Conservation (phyloP, 345 rosid species). For the Hevea brasiliensis region DNA sequence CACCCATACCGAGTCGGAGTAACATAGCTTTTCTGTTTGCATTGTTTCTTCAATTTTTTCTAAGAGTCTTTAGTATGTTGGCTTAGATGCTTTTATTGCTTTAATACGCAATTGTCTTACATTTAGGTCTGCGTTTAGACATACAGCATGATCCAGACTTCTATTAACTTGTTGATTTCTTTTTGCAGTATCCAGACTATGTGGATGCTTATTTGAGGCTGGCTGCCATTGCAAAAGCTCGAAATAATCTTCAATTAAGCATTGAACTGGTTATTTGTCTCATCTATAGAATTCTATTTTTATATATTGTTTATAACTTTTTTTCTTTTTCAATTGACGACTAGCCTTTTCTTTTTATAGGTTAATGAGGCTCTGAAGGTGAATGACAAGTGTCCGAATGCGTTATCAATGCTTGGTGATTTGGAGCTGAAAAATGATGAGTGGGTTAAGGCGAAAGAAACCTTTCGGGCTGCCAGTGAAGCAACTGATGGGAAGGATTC, state of each 20-base stretch:
- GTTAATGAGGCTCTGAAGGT: conserved; percentile 90
- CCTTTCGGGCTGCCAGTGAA: conserved; percentile 92
- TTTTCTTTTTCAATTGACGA: conserved; percentile 20
- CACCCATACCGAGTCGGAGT: too few relatives aligned
- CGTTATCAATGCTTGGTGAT: conserved; percentile 93
- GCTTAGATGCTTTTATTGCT: not conserved
- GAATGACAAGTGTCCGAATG: conserved; percentile 81
- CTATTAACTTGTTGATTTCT: conserved; percentile 19
- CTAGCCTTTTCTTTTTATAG: conserved; percentile 33
- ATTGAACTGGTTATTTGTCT: conserved; percentile 78
- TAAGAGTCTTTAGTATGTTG: not conserved
- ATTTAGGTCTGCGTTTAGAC: not conserved
- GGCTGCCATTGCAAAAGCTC: conserved; percentile 86
- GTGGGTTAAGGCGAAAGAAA: conserved; percentile 99
- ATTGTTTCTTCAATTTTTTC: not conserved
- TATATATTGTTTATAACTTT: conserved; percentile 1
- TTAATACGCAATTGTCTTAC: not conserved
- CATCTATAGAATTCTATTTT: not conserved
- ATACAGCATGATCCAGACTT: not conserved
- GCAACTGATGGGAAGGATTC: conserved; percentile 95
- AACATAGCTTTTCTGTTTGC: not conserved
- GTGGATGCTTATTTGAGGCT: conserved; percentile 94
- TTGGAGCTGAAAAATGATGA: conserved; percentile 98
- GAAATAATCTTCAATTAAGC: conserved; percentile 83
- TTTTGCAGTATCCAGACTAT: conserved; percentile 79